Evolutionary conservation across 164 flowering plant genomes (phyloP).

Genomic region (Sedum album): DNA sequence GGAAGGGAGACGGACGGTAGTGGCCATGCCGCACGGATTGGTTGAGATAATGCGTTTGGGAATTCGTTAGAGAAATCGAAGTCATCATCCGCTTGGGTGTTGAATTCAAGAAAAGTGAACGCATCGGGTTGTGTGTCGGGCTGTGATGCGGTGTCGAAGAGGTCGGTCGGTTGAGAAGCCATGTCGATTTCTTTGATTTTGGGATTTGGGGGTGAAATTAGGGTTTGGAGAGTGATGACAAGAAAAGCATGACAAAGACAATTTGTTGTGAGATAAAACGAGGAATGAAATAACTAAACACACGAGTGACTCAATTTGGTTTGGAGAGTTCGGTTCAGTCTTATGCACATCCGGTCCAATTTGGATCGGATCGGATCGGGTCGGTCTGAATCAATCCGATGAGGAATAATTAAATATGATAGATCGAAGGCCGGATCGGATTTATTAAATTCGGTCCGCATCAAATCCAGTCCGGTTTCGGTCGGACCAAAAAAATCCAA

Average conservation of each 20-base stretch:
- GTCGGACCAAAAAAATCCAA: too few species aligned
- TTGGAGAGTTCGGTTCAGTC: too few species aligned
- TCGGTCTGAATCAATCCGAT: too few species aligned
- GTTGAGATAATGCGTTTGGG: slow-evolving; percentile 33
- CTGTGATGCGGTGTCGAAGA: slow-evolving; percentile 95
- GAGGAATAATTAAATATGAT: too few species aligned
- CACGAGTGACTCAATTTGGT: background rate
- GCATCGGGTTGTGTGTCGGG: slow-evolving; percentile 85
- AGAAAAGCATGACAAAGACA: background rate
- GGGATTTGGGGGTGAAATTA: slow-evolving; percentile 9
- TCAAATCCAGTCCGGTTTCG: too few species aligned
- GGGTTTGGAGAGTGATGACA: slow-evolving; percentile 17
- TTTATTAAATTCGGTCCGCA: too few species aligned
- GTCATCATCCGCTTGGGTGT: slow-evolving; percentile 41
- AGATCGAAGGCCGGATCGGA: too few species aligned
- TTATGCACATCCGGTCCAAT: too few species aligned
- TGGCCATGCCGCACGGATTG: slow-evolving; percentile 88
- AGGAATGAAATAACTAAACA: too few species aligned
- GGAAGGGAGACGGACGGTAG: slow-evolving; percentile 93
- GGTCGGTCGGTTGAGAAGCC: slow-evolving; percentile 57
- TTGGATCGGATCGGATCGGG: too few species aligned
- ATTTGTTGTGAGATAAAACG: too few species aligned
- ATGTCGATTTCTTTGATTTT: slow-evolving; percentile 5
- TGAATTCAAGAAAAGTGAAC: slow-evolving; percentile 95
- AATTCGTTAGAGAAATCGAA: slow-evolving; percentile 8